These are phyloP conservation scores for Microdochium paspali DNA, from an alignment of 2,329 filamentous ascomycete genomes.

Conservation along the genomic window DNA sequence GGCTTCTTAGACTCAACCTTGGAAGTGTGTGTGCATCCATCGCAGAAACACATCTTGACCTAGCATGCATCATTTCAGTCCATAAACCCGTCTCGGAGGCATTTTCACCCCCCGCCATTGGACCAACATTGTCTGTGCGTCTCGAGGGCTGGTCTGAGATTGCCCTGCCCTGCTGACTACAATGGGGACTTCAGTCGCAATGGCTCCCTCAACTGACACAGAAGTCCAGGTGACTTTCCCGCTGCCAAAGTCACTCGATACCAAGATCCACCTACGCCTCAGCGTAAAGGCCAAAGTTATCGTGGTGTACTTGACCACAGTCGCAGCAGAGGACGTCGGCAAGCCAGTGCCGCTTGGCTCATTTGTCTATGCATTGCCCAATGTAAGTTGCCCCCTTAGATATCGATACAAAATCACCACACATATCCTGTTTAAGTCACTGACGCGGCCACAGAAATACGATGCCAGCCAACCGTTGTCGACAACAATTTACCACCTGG, in stretches of 20 bases:
- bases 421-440: not conserved
- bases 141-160: too few relatives aligned
- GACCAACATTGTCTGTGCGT: too few relatives aligned
- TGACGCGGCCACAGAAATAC: constrained; percentile 29
- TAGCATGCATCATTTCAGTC: too few relatives aligned
- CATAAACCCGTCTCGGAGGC: too few relatives aligned
- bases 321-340: constrained; percentile 40
- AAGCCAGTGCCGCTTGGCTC: constrained; percentile 60
- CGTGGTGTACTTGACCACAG: constrained; percentile 52
- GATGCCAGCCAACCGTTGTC: constrained; percentile 56
- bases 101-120: too few relatives aligned
- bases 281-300: constrained; percentile 48
- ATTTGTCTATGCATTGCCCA: constrained; percentile 87
- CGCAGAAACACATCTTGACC: too few relatives aligned
- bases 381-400: constrained; percentile 45
- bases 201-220: not conserved
- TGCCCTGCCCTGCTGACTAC: too few relatives aligned
- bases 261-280: constrained; percentile 51
- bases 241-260: constrained; percentile 50
- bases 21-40: too few relatives aligned
- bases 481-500: constrained; percentile 69
- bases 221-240: constrained; percentile 44
- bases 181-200: too few relatives aligned
- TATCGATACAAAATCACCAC: not conserved
- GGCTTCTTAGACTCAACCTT: too few relatives aligned